These are phyloP conservation scores for Neopestalotiopsis clavispora DNA, from an alignment of 2,329 filamentous ascomycete genomes.

Conservation along the genomic window DNA sequence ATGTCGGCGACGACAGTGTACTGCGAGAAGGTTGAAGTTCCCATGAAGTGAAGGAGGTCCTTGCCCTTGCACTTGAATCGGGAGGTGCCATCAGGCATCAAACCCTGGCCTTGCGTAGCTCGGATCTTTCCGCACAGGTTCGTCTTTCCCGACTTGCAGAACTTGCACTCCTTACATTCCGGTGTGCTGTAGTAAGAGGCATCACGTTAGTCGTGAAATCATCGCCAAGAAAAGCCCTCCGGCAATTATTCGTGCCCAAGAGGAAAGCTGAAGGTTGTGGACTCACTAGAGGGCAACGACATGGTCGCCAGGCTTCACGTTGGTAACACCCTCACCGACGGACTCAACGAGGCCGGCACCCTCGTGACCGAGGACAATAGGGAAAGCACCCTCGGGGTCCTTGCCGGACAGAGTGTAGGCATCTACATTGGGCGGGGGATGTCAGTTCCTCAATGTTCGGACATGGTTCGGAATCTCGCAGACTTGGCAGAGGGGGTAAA, in stretches of 20 bases:
- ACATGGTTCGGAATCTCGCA: conserved; percentile 33
- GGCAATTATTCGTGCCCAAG: neutral
- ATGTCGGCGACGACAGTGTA: conserved; percentile 99
- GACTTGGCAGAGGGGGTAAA: conserved; percentile 15
- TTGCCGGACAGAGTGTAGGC: conserved; percentile 95
- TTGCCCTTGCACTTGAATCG: conserved; percentile 95
- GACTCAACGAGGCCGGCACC: conserved; percentile 92
- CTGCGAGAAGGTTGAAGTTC: conserved; percentile 97
- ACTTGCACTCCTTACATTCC: conserved; percentile 98
- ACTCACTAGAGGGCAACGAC: conserved; percentile 86
- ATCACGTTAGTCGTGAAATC: conserved; percentile 22
- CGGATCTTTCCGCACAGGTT: conserved; percentile 99
- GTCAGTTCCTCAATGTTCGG: conserved; percentile 27
- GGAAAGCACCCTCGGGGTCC: conserved; percentile 94
- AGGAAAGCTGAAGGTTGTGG: conserved; percentile 8
- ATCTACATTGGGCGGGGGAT: conserved; percentile 54
- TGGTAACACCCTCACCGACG: conserved; percentile 91
- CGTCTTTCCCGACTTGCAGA: conserved; percentile 99
- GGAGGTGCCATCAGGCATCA: conserved; percentile 96
- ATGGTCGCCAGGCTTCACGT: conserved; percentile 91
- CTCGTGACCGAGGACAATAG: conserved; percentile 87
- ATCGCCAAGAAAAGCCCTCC: neutral
- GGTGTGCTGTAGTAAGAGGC: conserved; percentile 69
- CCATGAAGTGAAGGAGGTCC: conserved; percentile 98
- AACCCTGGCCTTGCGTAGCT: conserved; percentile 90